phyloP scores from a whole-genome alignment of 768 basidiomycete genomes.

The Auricularia heimuer region DNA sequence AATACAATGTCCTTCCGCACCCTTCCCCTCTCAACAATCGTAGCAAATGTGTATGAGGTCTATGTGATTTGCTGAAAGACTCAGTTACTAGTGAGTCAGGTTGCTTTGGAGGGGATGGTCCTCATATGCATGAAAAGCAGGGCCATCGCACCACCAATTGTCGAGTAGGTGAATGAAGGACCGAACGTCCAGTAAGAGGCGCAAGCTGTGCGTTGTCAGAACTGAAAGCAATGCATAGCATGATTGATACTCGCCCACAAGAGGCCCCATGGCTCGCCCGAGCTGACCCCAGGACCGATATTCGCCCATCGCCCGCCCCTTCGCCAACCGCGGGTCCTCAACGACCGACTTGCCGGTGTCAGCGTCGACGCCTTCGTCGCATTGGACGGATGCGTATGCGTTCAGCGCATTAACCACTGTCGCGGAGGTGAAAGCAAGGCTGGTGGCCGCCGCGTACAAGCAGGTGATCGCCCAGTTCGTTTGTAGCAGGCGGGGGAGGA shows the following conservation, averaged over 20 bases:
- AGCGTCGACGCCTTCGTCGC: slow-evolving; percentile 59
- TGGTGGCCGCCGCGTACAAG: slow-evolving; percentile 53
- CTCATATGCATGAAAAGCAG: slow-evolving; percentile 47
- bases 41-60: too few relatives aligned
- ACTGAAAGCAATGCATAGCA: slow-evolving; percentile 1
- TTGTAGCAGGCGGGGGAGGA: slow-evolving; percentile 58
- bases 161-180: slow-evolving; percentile 63
- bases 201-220: slow-evolving; percentile 44
- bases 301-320: slow-evolving; percentile 73
- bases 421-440: slow-evolving; percentile 88
- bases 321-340: slow-evolving; percentile 60
- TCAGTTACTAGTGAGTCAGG: neutral
- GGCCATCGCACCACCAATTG: slow-evolving; percentile 57
- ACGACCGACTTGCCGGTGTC: slow-evolving; percentile 45
- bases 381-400: slow-evolving; percentile 82
- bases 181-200: slow-evolving; percentile 85
- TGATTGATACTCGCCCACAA: slow-evolving; percentile 51
- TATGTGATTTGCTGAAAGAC: too few relatives aligned
- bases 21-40: neutral
- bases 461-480: slow-evolving; percentile 11
- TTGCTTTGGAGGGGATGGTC: neutral
- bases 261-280: slow-evolving; percentile 84
- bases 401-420: slow-evolving; percentile 93
- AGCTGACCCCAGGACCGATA: slow-evolving; percentile 93
- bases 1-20: neutral